Evolutionary conservation across 768 basidiomycete genomes (phyloP), one percentile per base, ranked within the genome.

Genomic region (Mycena galopus): DNA sequence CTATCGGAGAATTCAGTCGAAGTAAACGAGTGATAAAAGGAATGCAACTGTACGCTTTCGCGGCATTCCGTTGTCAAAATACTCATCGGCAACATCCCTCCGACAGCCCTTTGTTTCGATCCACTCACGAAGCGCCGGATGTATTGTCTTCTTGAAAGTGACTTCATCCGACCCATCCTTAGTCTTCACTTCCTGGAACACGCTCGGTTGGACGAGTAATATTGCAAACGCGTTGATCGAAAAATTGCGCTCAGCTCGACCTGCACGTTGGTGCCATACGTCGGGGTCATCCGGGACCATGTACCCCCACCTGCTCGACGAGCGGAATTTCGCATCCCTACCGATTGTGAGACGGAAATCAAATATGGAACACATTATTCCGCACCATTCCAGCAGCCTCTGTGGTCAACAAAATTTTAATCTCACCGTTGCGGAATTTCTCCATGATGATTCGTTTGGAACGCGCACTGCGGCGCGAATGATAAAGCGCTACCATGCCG

Each of bases 91-190:
- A 2, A 78, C 67, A 17, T 77, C 73, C 0, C 78, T 71, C 3
- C 78, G 74, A 60, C 81, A 83, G 0, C 59, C 69, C 5, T 57
- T 50, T 0, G 75, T 66, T 53, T 78, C 75, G 23, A 81, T 76
- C 78, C 42, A 44, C 16, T 14, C 42, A 6, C 42, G 42, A 12
- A 50, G 47, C 35, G 9, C 47, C 16, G 32, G 25, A 25, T 19
- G 29, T 1, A 42, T 16, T 25, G n/a, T 6, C 17, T 60, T 37
- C 39, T 57, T 1, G 9, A 37, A 59, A 4, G 7, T 47, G 17
- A 50, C 47, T 23, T 23, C n/a, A 6, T n/a, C 16, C 17, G 60
- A 17, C 14, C 7, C 19, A 11, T 44, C n/a, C 29, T 47, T 62
- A 11, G n/a, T 2, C 1, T 4, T 14, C 8, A 59, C 21, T n/a